phyloP scores from a whole-genome alignment of 2,329 filamentous ascomycete species.

The Clonostachys rhizophaga region DNA sequence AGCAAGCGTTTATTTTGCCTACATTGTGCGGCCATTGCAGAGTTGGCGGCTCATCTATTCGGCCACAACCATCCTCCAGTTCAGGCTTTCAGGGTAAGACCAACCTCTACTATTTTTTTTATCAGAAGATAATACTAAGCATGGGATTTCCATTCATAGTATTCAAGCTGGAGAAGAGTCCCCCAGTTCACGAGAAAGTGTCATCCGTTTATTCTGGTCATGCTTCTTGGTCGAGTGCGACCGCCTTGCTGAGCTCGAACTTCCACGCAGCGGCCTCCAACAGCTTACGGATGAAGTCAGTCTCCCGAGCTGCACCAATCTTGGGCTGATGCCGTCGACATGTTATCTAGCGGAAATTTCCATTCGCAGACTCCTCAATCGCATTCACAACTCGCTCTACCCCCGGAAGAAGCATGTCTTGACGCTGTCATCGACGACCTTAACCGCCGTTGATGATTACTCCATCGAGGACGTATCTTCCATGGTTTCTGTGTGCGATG shows the following conservation, averaged over 20 bases:
- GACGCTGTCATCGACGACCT: constrained; percentile 12
- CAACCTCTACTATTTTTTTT: too few species aligned
- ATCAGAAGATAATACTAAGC: too few species aligned
- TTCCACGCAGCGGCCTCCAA: constrained; percentile 22
- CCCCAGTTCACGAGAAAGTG: constrained; percentile 9
- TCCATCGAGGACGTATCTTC: constrained; percentile 17
- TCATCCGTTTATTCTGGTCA: constrained; percentile 20
- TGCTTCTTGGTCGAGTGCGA: constrained; percentile 24
- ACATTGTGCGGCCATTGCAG: constrained; percentile 21
- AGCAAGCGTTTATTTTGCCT: constrained; percentile 23
- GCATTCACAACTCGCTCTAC: constrained; percentile 23
- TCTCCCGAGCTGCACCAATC: constrained; percentile 16
- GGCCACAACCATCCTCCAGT: constrained; percentile 20
- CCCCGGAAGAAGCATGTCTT: constrained; percentile 14
- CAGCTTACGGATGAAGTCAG: constrained; percentile 19
- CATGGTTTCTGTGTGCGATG: constrained; percentile 17
- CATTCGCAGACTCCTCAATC: constrained; percentile 20
- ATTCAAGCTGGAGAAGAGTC: constrained; percentile 8
- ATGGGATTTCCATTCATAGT: too few species aligned
- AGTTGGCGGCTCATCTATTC: constrained; percentile 24
- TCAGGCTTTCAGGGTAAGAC: constrained; percentile 11
- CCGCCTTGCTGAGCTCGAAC: constrained; percentile 21
- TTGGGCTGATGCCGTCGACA: constrained; percentile 14
- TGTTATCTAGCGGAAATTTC: constrained; percentile 24
- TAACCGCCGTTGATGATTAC: constrained; percentile 16